phyloP scores from a whole-genome alignment of 257 asterid species.

The Hygrophila difformis region DNA sequence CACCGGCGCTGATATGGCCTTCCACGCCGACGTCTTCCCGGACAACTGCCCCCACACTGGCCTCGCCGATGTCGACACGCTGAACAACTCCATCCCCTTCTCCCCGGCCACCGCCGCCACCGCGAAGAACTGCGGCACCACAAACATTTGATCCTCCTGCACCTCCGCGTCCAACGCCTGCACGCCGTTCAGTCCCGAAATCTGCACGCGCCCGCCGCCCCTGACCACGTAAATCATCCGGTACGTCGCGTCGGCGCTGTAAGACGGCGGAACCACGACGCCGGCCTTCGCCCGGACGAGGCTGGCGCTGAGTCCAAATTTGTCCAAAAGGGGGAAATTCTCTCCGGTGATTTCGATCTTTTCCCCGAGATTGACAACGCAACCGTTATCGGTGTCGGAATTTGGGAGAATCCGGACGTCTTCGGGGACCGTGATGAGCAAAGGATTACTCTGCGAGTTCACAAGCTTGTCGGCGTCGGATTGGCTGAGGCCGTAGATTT shows the following conservation, averaged over 20 bases:
- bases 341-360: conserved; percentile 2
- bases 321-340: conserved; percentile 11
- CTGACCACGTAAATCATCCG: conserved; percentile 18
- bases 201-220: conserved; percentile 33
- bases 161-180: conserved; percentile 19
- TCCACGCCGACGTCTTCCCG: conserved; percentile 26
- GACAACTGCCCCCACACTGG: conserved; percentile 15
- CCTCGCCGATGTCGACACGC: conserved; percentile 25
- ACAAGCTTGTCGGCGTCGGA: conserved; percentile 13
- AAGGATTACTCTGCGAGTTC: conserved; percentile 19
- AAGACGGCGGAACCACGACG: conserved; percentile 18
- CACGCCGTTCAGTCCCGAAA: conserved; percentile 30
- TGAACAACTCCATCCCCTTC: conserved; percentile 31
- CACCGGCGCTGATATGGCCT: conserved; percentile 23
- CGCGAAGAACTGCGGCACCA: conserved; percentile 32
- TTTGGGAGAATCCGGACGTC: conserved; percentile 3
- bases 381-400: not conserved
- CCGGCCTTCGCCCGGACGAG: conserved; percentile 16
- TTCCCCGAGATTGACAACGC: not conserved
- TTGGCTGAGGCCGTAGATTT: conserved; percentile 10
- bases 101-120: conserved; percentile 20
- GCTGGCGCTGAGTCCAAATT: conserved; percentile 21
- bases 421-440: conserved; percentile 15
- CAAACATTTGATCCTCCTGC: conserved; percentile 23
- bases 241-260: conserved; percentile 15